Conservation (phyloP, 139 green algal genomes). For the Coccomyxa sp. region DNA sequence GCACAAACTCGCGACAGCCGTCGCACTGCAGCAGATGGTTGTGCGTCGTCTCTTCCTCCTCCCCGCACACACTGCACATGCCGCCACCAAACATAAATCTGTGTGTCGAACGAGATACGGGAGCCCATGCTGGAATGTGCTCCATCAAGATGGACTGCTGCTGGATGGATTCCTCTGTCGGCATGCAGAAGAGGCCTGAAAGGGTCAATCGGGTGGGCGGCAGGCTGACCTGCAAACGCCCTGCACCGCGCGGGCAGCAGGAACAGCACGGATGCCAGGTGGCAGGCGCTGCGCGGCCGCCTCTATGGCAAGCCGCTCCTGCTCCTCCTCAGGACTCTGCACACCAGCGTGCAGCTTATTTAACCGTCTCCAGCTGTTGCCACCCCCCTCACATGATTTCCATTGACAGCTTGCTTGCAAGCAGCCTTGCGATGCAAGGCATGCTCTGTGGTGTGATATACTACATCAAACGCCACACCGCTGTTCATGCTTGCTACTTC, state of each 20-base stretch:
- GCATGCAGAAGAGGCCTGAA: not conserved
- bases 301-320: constrained; percentile 17
- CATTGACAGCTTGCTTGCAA: not conserved
- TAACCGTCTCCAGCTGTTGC: not conserved
- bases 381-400: too few species aligned
- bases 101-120: not conserved
- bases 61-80: constrained; percentile 58
- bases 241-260: not conserved
- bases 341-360: not conserved
- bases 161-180: not conserved
- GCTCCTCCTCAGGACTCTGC: constrained; percentile 42
- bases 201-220: too few species aligned
- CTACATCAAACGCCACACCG: not conserved
- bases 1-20: constrained; percentile 62
- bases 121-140: not conserved
- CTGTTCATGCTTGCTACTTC: not conserved
- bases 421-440: not conserved
- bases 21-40: constrained; percentile 70
- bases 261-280: constrained; percentile 23
- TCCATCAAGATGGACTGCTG: not conserved
- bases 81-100: not conserved
- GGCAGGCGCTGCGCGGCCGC: constrained; percentile 44
- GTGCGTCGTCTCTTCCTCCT: constrained; percentile 55
- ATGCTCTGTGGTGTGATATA: not conserved
- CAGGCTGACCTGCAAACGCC: not conserved